These are phyloP conservation scores for Cordyceps tenuipes DNA, from an alignment of 2,329 filamentous ascomycete species.

Conservation along the genomic window DNA sequence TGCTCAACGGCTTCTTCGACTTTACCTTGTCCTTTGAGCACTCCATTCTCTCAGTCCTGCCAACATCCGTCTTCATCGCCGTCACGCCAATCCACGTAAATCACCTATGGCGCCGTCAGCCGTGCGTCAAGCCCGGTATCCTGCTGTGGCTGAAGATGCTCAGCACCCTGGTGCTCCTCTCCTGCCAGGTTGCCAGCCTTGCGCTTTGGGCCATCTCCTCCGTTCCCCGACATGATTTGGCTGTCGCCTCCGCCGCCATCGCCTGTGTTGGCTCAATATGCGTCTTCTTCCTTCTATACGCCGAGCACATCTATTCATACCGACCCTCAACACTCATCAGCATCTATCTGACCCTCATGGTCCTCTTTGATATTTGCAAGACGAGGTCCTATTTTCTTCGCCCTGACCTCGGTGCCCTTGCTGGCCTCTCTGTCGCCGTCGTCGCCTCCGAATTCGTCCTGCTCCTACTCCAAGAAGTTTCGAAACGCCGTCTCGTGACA, in stretches of 20 bases:
- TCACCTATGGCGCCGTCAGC: conserved; percentile 1
- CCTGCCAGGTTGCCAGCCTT: conserved; percentile 19
- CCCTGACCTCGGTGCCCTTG: conserved; percentile 17
- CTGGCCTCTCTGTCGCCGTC: conserved; percentile 19
- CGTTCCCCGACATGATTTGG: conserved; percentile 16
- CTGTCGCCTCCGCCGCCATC: conserved; percentile 22
- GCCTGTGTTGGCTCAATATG: conserved; percentile 20
- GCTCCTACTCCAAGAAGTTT: conserved; percentile 24
- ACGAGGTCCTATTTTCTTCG: conserved; percentile 28
- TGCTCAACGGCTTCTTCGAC: conserved; percentile 8
- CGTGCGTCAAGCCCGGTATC: conserved; percentile 3
- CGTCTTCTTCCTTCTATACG: conserved; percentile 23
- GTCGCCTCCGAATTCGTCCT: conserved; percentile 22
- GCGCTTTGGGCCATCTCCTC: conserved; percentile 20
- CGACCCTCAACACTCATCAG: conserved; percentile 26
- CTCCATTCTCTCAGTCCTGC: conserved; percentile 7
- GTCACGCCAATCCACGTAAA: conserved; percentile 9
- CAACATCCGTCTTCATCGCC: conserved; percentile 13
- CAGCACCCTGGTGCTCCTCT: background rate
- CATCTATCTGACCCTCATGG: conserved; percentile 23
- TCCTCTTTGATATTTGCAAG: conserved; percentile 26
- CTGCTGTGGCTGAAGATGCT: conserved; percentile 20
- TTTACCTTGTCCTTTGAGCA: conserved; percentile 9
- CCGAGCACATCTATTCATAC: conserved; percentile 25
- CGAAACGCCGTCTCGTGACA: conserved; percentile 18